phyloP scores from a whole-genome alignment of 2,329 filamentous ascomycete species.

The Tricladium varicosporioides region DNA sequence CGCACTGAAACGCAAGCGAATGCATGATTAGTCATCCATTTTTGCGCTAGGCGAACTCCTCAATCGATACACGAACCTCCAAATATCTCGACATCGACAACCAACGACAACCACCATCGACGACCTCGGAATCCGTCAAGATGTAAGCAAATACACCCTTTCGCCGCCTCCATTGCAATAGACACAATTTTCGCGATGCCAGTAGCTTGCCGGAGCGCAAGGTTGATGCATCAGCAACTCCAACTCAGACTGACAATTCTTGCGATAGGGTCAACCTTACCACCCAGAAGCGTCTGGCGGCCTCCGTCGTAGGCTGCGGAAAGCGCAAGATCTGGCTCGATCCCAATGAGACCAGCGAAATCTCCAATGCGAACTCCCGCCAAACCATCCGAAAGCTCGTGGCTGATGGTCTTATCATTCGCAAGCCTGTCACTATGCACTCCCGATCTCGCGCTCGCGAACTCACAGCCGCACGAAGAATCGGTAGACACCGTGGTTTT shows the following conservation, averaged over 20 bases:
- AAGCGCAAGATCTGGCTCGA: constrained; percentile 99
- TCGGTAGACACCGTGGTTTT: constrained; percentile 97
- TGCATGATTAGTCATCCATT: background rate
- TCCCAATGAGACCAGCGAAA: constrained; percentile 98
- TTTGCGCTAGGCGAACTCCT: constrained; percentile 6
- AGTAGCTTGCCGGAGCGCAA: background rate
- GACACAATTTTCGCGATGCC: background rate
- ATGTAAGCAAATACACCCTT: constrained; percentile 28
- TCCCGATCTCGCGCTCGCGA: constrained; percentile 94
- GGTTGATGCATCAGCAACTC: constrained; percentile 21
- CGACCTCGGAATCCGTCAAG: constrained; percentile 32
- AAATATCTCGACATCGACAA: constrained; percentile 26
- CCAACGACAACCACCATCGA: constrained; percentile 32
- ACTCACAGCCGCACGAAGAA: constrained; percentile 89
- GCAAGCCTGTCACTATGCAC: constrained; percentile 99
- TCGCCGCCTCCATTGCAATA: background rate
- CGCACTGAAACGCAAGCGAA: background rate
- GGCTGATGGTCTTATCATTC: constrained; percentile 99
- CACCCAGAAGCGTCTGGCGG: constrained; percentile 99
- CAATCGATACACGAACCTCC: constrained; percentile 10
- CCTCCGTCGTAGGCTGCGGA: constrained; percentile 97
- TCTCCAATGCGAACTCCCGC: constrained; percentile 99
- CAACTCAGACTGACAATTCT: constrained; percentile 26
- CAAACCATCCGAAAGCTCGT: constrained; percentile 99
- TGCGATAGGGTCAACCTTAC: constrained; percentile 91